These are phyloP conservation scores for Leccinum pellstonianum DNA, from an alignment of 768 basidiomycete genomes.

Conservation along the genomic window DNA sequence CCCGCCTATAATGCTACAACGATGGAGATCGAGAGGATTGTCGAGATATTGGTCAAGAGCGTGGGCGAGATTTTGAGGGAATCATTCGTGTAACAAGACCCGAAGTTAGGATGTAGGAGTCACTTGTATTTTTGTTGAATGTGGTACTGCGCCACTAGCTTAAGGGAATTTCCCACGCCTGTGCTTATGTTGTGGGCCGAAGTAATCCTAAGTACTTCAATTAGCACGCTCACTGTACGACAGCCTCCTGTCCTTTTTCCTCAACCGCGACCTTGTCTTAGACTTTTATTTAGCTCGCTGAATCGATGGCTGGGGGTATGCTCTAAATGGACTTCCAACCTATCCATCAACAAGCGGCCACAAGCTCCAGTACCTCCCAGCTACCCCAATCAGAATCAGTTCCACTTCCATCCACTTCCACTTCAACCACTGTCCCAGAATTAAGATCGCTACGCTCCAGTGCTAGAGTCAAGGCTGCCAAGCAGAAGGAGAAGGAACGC, in stretches of 20 bases:
- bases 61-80: slow-evolving; percentile 62
- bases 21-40: slow-evolving; percentile 68
- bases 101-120: background rate
- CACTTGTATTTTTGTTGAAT: background rate
- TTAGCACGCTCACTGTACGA: slow-evolving; percentile 22
- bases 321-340: slow-evolving; percentile 92
- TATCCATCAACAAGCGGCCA: slow-evolving; percentile 68
- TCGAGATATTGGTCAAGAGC: slow-evolving; percentile 59
- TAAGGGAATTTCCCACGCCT: slow-evolving; percentile 32
- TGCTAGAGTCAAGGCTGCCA: slow-evolving; percentile 73
- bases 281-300: slow-evolving; percentile 20
- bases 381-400: slow-evolving; percentile 40
- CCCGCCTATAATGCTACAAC: slow-evolving; percentile 79
- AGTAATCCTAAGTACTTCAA: slow-evolving; percentile 24
- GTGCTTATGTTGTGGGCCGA: slow-evolving; percentile 20
- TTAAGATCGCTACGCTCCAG: slow-evolving; percentile 67
- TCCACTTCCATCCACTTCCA: slow-evolving; percentile 36
- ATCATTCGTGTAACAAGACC: slow-evolving; percentile 15
- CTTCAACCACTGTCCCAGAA: slow-evolving; percentile 42
- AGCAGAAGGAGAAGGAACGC: slow-evolving; percentile 61
- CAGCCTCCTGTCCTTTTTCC: slow-evolving; percentile 24
- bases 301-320: slow-evolving; percentile 86
- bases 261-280: slow-evolving; percentile 26
- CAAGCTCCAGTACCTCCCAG: slow-evolving; percentile 52
- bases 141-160: slow-evolving; percentile 9